phyloP scores from a whole-genome alignment of 2,329 filamentous ascomycete genomes.

The Westerdykella ornata region DNA sequence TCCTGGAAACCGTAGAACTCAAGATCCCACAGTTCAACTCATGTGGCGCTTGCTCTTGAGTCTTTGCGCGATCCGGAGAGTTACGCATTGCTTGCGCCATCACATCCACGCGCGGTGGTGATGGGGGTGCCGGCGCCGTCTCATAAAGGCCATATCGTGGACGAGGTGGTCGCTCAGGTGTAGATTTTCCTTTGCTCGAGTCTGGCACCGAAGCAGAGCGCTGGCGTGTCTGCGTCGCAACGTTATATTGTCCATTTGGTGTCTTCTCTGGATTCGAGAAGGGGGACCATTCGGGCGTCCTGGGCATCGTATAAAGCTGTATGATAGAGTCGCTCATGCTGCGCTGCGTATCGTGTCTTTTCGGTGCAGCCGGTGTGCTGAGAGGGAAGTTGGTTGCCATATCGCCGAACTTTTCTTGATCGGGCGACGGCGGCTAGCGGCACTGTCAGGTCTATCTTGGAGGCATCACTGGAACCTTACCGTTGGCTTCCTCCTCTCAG shows the following conservation, averaged over 20 bases:
- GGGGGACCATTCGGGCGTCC: constrained; percentile 9
- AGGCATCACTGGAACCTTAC: constrained; percentile 13
- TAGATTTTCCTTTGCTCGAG: constrained; percentile 11
- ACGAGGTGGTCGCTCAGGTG: constrained; percentile 22
- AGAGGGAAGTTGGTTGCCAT: constrained; percentile 22
- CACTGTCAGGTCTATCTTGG: constrained; percentile 8
- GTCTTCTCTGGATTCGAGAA: not conserved
- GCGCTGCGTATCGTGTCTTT: constrained; percentile 15
- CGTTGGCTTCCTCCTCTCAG: constrained; percentile 19
- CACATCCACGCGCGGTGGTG: constrained; percentile 14
- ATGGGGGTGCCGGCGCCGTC: constrained; percentile 1
- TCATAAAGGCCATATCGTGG: constrained; percentile 18
- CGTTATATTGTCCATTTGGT: constrained; percentile 1
- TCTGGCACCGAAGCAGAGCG: constrained; percentile 15
- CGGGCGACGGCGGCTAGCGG: constrained; percentile 18
- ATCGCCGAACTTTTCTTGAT: constrained; percentile 17
- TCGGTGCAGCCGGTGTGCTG: constrained; percentile 14
- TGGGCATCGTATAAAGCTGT: constrained; percentile 11
- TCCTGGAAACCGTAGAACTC: constrained; percentile 1
- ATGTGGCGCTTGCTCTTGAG: not conserved
- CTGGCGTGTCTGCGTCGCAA: constrained; percentile 2
- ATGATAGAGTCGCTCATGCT: constrained; percentile 24
- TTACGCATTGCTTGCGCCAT: constrained; percentile 21
- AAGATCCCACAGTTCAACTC: constrained; percentile 1
- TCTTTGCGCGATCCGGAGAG: constrained; percentile 6